phyloP scores from a whole-genome alignment of 1,284 basidiomycete genomes.

The Melampsora larici-populina region DNA sequence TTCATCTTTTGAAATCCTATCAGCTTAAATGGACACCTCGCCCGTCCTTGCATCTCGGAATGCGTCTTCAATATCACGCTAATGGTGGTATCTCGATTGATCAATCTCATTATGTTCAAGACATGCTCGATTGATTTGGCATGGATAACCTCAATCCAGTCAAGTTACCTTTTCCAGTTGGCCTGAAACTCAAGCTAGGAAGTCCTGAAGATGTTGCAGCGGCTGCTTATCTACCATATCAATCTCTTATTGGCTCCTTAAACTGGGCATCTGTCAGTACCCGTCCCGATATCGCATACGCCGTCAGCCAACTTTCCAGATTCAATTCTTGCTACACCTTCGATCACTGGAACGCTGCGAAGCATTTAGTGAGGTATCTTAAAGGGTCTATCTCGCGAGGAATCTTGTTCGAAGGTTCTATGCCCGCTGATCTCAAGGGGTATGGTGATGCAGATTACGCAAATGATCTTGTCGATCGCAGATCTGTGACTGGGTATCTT shows the following conservation, averaged over 20 bases:
- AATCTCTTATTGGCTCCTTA: not conserved
- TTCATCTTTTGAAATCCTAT: not conserved
- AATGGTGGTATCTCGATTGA: not conserved
- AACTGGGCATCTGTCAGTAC: not conserved
- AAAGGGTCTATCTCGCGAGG: not conserved
- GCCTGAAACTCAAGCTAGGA: not conserved
- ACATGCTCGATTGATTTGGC: not conserved
- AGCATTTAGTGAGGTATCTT: not conserved
- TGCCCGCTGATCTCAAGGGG: too few relatives aligned
- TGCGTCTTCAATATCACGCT: not conserved
- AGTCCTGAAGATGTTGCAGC: not conserved
- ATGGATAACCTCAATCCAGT: not conserved
- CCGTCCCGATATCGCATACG: too few relatives aligned
- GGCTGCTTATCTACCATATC: not conserved
- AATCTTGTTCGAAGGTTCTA: not conserved
- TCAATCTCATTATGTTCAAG: not conserved
- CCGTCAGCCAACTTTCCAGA: not conserved
- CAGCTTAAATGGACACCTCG: not conserved
- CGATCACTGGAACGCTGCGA: too few relatives aligned
- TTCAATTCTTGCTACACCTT: not conserved
- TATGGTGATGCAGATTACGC: not conserved
- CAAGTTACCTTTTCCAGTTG: not conserved
- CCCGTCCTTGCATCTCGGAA: not conserved
- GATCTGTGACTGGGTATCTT: not conserved
- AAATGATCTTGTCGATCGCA: not conserved